Evolutionary conservation across 441 rosid genomes (phyloP), one percentile per base, ranked within the genome.

Genomic region (Corymbia citriodora): DNA sequence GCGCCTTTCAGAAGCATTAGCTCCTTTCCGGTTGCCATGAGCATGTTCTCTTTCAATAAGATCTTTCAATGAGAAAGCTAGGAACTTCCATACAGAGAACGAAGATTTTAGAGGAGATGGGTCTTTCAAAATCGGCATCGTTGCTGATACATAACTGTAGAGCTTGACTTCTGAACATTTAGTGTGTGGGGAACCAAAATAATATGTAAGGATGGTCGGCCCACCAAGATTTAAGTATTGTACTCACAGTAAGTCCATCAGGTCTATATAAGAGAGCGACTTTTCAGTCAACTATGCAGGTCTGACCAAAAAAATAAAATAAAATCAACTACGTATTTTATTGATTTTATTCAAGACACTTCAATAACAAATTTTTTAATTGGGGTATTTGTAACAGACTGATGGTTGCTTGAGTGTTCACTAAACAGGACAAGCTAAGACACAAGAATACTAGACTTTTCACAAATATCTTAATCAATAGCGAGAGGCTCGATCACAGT

Each of bases 401-500:
- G 14, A 59, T 6, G n/a, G n/a, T 59, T 23, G 14, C 25, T 59
- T 10, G n/a, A 59, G 65, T 25, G 65, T 59, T 59, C n/a, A 5
- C 4, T 59, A 2, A 59, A 59, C 29, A 25, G 65, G 68, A 61
- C 68, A 25, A 6, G 10, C 10, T 25, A 61, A 61, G 15, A 61
- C 14, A 25, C 5, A 25, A 59, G 25, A 61, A 6, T 23, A 61
- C 11, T 5, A 61, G n/a, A 59, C 14, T 5, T 61, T 68, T 12
- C 12, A 2, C 45, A 31, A 48, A 48, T 83, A 17, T 29, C 55
- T 27, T 15, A 89, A 16, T 87, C 27, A 9, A 92, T 82, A 9
- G 87, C 33, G 40, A 92, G 29, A 33, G 97, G 95, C 53, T 95
- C 88, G 49, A 95, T 91, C 2, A 94, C 91, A 6, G 93, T 89